phyloP scores from a whole-genome alignment of 129 eudicot genomes.

The Arctium minus region DNA sequence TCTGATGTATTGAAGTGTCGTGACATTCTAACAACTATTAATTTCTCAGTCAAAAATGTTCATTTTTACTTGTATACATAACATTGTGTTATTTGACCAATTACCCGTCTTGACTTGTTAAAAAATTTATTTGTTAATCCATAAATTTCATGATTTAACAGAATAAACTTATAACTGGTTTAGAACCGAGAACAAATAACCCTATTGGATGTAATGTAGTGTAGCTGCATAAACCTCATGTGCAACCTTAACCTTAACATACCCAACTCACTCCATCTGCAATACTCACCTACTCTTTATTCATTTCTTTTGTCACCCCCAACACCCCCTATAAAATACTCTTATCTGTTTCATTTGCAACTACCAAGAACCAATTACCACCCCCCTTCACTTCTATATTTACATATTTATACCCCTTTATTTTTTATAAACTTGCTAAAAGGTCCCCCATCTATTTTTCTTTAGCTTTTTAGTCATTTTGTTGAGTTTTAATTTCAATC shows the following conservation, averaged over 20 bases:
- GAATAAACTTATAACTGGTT: neutral
- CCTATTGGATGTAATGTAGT: neutral
- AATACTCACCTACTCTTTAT: slow-evolving; percentile 32
- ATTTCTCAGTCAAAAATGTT: neutral
- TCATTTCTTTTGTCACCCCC: slow-evolving; percentile 32
- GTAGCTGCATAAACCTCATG: slow-evolving; percentile 25
- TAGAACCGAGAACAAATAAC: neutral
- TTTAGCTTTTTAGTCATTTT: slow-evolving; percentile 4
- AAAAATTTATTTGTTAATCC: neutral
- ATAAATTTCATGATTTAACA: neutral
- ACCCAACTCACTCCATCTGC: slow-evolving; percentile 24
- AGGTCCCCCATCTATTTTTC: neutral
- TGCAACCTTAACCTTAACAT: slow-evolving; percentile 35
- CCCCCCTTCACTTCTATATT: slow-evolving; percentile 16
- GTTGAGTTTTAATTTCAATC: neutral
- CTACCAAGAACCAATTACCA: slow-evolving; percentile 4
- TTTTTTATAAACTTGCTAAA: slow-evolving; percentile 13
- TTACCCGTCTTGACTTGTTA: neutral
- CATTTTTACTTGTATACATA: no score
- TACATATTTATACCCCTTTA: slow-evolving; percentile 3
- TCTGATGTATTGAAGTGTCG: neutral
- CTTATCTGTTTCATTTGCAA: slow-evolving; percentile 12
- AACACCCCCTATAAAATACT: slow-evolving; percentile 22
- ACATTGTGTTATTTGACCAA: neutral
- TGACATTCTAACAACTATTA: neutral